Base-by-base conservation (phyloP, 179 eudicot species). In the Drosera spatulata region DNA sequence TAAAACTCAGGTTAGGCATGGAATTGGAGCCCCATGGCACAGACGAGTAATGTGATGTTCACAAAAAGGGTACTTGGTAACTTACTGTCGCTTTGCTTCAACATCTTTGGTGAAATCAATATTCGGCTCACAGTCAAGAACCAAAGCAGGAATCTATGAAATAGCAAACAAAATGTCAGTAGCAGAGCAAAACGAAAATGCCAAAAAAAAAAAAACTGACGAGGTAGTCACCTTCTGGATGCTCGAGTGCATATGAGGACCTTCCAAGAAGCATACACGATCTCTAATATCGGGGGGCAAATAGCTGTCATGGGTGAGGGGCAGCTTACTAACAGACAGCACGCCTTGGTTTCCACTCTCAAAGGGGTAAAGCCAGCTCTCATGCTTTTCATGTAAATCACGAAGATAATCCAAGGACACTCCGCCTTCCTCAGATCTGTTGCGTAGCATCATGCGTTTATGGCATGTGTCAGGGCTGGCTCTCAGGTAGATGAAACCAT, bases 401-500 rank as follows among this genome's bases (percentile, higher is more conserved):
- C 82, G 88, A 49, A 91, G 73, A 76, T 91, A 88, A 13, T 91
- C 96, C 39, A 91, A 75, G 69, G 80, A 71, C 49, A 91, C 97
- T 58, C 96, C 95, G 37, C 95, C 91, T 76, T 91, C 97, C 75
- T 91, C 97, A 14, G 74, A 64, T 75, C 97, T 83, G 66, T 80
- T 83, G 33, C 97, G 88, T 11, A 77, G 71, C 87, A 85, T 66
- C 96, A 88, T 83, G 39, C 97, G 81, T 75, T 85, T 91, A 69
- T 85, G 95, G 72, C 97, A 91, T 8, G 97, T 91, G 71, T 88
- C 97, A 38, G 97, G 97, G 74, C 80, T 91, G 40, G 97, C 97
- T 80, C 97, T 78, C 41, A 91, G 96, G 73, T 91, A 91, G 70
- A 91, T 88, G 65, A 91, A 91, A 53, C 81, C 97, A 77, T 91